phyloP scores from a whole-genome alignment of 306 rosid genomes.

The Glycine tomentella region DNA sequence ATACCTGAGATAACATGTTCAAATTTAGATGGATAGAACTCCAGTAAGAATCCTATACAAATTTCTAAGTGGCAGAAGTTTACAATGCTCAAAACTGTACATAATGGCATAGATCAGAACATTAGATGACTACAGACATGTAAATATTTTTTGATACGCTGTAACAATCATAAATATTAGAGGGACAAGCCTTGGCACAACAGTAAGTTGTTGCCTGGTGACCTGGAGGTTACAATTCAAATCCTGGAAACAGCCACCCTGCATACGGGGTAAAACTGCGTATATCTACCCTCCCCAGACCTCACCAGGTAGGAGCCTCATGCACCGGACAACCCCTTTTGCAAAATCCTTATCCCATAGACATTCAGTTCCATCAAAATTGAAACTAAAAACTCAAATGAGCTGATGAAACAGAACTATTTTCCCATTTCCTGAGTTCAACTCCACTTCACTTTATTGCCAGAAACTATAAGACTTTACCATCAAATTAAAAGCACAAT shows the following conservation, averaged over 20 bases:
- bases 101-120: neutral
- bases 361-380: neutral
- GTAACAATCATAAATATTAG: constrained; percentile 11
- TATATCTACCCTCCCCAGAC: constrained; percentile 8
- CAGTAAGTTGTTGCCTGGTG: neutral
- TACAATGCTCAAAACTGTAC: constrained; percentile 14
- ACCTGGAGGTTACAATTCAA: neutral
- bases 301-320: neutral
- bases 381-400: neutral
- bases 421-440: constrained; percentile 1
- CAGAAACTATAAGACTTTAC: neutral
- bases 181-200: neutral
- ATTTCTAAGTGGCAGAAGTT: neutral
- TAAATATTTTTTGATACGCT: neutral
- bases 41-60: constrained; percentile 35
- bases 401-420: constrained; percentile 9
- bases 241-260: neutral
- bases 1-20: constrained; percentile 62
- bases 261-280: neutral
- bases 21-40: constrained; percentile 47
- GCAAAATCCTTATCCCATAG: neutral
- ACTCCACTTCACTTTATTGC: neutral
- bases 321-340: neutral
- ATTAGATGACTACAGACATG: constrained; percentile 5
- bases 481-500: constrained; percentile 16